phyloP scores from a whole-genome alignment of 2,329 filamentous ascomycete genomes.

The Fusarium hostae region DNA sequence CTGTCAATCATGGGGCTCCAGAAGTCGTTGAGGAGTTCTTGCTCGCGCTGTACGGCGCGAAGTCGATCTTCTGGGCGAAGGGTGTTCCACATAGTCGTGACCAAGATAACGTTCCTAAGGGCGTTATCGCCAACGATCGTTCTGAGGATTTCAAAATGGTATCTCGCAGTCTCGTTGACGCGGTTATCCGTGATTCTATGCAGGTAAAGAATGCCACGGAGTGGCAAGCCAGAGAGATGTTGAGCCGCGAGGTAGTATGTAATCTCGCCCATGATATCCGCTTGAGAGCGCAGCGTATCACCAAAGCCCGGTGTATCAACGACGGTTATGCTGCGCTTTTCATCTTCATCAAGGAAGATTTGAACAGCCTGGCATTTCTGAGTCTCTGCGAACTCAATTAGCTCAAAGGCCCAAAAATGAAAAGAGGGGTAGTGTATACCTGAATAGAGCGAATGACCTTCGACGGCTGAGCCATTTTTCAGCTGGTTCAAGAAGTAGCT shows the following conservation, averaged over 20 bases:
- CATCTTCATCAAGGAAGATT: neutral
- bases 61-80: neutral
- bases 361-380: neutral
- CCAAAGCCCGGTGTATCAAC: neutral
- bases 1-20: neutral
- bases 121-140: neutral
- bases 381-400: neutral
- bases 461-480: neutral
- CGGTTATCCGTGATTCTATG: neutral
- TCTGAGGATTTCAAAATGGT: neutral
- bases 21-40: neutral
- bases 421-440: accelerated
- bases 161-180: neutral
- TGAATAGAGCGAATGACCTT: neutral
- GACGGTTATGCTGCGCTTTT: neutral
- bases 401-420: accelerated
- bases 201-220: neutral
- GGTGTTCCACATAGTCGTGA: neutral
- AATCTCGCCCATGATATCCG: neutral
- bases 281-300: neutral
- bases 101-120: neutral
- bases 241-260: neutral
- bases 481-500: neutral
- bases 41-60: neutral
- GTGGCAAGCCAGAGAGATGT: neutral